These are phyloP conservation scores for Lepraria neglecta DNA, from an alignment of 495 filamentous ascomycete genomes.

Conservation along the genomic window DNA sequence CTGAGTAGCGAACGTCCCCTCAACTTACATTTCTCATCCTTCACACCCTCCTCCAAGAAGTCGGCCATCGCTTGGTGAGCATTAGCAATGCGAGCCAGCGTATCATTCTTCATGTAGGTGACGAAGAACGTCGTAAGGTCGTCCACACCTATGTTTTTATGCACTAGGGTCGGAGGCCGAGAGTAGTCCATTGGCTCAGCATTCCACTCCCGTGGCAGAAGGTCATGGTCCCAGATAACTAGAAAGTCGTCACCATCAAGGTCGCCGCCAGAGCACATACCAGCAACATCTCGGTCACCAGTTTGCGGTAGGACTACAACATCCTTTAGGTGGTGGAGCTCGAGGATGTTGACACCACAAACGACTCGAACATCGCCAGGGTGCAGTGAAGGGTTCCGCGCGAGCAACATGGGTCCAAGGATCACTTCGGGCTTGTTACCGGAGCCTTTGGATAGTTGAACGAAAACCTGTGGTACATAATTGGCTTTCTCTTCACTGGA, in stretches of 20 bases:
- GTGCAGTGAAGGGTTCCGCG: slow-evolving; percentile 90
- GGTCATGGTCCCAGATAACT: slow-evolving; percentile 80
- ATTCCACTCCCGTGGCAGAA: slow-evolving; percentile 66
- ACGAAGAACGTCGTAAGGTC: slow-evolving; percentile 84
- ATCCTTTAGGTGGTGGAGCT: slow-evolving; percentile 67
- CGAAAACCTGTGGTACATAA: slow-evolving; percentile 76
- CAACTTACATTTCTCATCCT: slow-evolving; percentile 56
- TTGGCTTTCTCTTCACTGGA: slow-evolving; percentile 37
- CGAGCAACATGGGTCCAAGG: slow-evolving; percentile 72
- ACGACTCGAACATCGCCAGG: slow-evolving; percentile 90
- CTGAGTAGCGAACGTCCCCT: background rate
- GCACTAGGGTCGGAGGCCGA: slow-evolving; percentile 43
- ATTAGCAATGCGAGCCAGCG: slow-evolving; percentile 69
- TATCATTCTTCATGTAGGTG: slow-evolving; percentile 87
- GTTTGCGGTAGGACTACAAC: slow-evolving; percentile 81
- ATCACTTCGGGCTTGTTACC: slow-evolving; percentile 57
- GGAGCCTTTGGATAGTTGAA: slow-evolving; percentile 59
- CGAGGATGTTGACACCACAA: slow-evolving; percentile 67
- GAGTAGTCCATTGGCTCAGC: slow-evolving; percentile 68
- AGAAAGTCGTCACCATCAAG: slow-evolving; percentile 95
- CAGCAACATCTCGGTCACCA: slow-evolving; percentile 77
- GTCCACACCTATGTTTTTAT: slow-evolving; percentile 55
- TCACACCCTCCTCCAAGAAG: slow-evolving; percentile 52
- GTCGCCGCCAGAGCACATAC: slow-evolving; percentile 95
- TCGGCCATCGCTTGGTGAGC: slow-evolving; percentile 81